Conservation (phyloP, 164 flowering plant genomes). For the Vitis labrusca region DNA sequence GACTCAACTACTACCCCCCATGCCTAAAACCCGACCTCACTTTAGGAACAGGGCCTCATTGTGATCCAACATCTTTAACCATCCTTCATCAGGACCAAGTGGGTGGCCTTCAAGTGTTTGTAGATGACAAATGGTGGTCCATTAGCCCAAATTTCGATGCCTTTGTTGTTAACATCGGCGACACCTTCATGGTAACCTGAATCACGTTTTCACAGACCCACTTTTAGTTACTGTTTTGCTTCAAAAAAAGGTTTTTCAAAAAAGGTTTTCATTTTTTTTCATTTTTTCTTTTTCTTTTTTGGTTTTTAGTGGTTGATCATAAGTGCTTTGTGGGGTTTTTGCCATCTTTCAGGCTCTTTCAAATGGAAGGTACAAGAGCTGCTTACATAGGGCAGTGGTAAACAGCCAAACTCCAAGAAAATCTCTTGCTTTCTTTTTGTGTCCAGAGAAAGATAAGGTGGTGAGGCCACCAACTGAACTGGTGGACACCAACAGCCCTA, state of each 20-base stretch:
- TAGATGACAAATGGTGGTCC: constrained; percentile 59
- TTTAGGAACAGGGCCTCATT: constrained; percentile 87
- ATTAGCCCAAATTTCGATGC: constrained; percentile 57
- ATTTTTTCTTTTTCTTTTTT: not conserved
- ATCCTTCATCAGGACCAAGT: constrained; percentile 86
- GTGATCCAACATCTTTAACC: constrained; percentile 84
- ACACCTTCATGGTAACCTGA: constrained; percentile 64
- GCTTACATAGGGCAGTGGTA: constrained; percentile 87
- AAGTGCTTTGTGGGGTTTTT: not conserved
- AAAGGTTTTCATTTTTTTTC: not conserved
- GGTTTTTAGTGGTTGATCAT: no score
- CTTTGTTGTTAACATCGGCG: constrained; percentile 85
- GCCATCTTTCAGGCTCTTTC: constrained; percentile 60
- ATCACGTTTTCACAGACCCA: no score
- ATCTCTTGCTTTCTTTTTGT: constrained; percentile 78
- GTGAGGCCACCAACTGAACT: constrained; percentile 67
- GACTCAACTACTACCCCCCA: constrained; percentile 79
- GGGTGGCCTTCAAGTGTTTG: constrained; percentile 78
- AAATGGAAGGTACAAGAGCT: constrained; percentile 73
- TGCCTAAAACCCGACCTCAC: constrained; percentile 76
- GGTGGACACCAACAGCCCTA: constrained; percentile 46
- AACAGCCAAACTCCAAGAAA: constrained; percentile 63
- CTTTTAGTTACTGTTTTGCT: no score
- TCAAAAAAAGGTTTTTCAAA: no score
- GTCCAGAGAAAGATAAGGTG: constrained; percentile 65